Evolutionary conservation across 768 basidiomycete genomes (phyloP).

Genomic region (Kwoniella bestiolae): DNA sequence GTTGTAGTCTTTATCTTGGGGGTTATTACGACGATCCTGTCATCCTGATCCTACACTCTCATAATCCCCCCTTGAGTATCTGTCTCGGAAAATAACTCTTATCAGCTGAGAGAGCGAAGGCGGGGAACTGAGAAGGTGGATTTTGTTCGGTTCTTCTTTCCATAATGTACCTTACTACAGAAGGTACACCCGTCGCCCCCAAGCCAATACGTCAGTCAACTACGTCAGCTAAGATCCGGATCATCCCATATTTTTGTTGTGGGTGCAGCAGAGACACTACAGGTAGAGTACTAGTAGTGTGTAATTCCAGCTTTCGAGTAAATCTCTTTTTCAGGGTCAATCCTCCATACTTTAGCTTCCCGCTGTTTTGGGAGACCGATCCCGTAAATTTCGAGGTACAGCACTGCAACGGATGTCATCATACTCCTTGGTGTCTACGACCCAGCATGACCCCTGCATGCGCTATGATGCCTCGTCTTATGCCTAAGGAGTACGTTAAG

Average conservation of each 20-base stretch:
- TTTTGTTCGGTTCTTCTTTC: neutral
- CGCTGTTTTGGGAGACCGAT: neutral
- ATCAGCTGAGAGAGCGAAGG: neutral
- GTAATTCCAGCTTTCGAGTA: neutral
- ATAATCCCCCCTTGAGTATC: too few relatives aligned
- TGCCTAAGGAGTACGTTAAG: too few relatives aligned
- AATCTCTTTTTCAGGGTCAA: too few relatives aligned
- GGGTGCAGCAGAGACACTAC: neutral
- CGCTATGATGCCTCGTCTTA: too few relatives aligned
- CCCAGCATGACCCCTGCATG: too few relatives aligned
- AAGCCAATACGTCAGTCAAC: neutral
- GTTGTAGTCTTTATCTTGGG: neutral
- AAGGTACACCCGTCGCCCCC: neutral
- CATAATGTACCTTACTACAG: neutral
- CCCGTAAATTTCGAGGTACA: too few relatives aligned
- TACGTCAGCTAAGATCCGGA: neutral
- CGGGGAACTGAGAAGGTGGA: neutral
- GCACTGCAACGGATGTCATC: too few relatives aligned
- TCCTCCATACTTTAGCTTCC: conserved; percentile 4
- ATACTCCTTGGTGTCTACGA: too few relatives aligned
- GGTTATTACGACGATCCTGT: neutral
- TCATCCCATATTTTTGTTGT: neutral
- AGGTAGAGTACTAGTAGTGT: neutral
- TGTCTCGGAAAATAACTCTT: neutral
- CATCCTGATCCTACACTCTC: neutral